Evolutionary conservation across 169 alveolate genomes (phyloP).

Genomic region (Plasmodium cynomolgi): DNA sequence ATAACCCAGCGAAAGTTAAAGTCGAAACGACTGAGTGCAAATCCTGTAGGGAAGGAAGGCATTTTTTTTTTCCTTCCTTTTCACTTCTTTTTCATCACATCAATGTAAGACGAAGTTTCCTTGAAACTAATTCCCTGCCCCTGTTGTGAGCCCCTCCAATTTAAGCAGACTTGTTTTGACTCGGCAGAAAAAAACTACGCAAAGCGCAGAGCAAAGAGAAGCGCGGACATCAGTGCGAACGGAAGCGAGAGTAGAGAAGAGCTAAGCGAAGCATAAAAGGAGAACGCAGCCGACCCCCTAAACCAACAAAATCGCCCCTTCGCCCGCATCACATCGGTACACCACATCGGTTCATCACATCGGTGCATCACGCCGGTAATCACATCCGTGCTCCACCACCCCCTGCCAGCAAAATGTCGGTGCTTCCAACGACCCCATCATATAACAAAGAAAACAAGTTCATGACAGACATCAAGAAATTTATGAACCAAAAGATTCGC

Average conservation of each 20-base stretch:
- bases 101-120: not conserved
- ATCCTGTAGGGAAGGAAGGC: conserved; percentile 3
- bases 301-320: not conserved
- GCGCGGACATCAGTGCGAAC: not conserved
- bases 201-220: not conserved
- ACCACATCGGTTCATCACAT: too few species aligned
- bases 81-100: not conserved
- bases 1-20: conserved; percentile 53
- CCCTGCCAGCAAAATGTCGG: conserved; percentile 60
- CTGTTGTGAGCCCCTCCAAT: not conserved
- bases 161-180: not conserved
- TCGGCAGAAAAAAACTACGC: not conserved
- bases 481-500: conserved; percentile 87
- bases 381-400: not conserved
- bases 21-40: conserved; percentile 55
- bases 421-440: conserved; percentile 43
- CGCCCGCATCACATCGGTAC: not conserved
- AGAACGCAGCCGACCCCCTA: not conserved
- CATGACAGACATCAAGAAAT: conserved; percentile 85
- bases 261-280: not conserved
- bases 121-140: not conserved
- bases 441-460: conserved; percentile 84
- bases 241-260: not conserved
- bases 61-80: not conserved
- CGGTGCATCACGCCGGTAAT: not conserved